A percentile compares a stretch with the other conserved stretches of the same genome.
Conservation (phyloP, 768 basidiomycete species). For the Xerocomellus amylosporus region DNA sequence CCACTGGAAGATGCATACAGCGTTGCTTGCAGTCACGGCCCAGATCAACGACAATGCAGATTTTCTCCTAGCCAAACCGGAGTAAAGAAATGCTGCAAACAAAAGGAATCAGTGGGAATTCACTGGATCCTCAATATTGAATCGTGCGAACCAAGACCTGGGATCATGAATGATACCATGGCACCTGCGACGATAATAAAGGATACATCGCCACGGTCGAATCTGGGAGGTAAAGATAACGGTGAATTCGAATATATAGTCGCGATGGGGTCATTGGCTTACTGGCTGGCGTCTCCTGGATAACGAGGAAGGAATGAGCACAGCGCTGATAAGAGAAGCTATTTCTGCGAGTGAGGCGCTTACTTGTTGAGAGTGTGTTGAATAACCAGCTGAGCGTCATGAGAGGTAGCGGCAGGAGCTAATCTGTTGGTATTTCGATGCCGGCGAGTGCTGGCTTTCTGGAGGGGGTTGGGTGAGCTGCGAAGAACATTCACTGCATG, state of each 20-base stretch:
- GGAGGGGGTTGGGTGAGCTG: not conserved
- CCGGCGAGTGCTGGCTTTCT: not conserved
- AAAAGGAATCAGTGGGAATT: not conserved
- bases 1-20: constrained; percentile 78
- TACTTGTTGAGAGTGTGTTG: constrained; percentile 9
- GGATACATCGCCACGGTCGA: constrained; percentile 66
- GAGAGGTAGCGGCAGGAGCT: not conserved
- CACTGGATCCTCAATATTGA: not conserved
- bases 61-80: constrained; percentile 69
- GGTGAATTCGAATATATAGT: constrained; percentile 4
- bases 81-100: constrained; percentile 63
- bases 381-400: constrained; percentile 11
- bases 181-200: constrained; percentile 68
- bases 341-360: constrained; percentile 3
- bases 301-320: constrained; percentile 6
- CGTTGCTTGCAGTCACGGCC: constrained; percentile 70
- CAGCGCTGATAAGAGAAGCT: not conserved
- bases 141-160: constrained; percentile 55
- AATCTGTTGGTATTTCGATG: not conserved
- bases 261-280: constrained; percentile 13
- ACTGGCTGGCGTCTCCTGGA: constrained; percentile 29
- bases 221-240: constrained; percentile 38
- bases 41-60: constrained; percentile 70
- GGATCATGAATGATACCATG: constrained; percentile 77
- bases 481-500: not conserved